A percentile compares a stretch with the other conserved stretches of the same genome.
These are phyloP conservation scores for Smittium culicis DNA, from an alignment of 371 early-diverging fungal genomes.

Conservation along the genomic window DNA sequence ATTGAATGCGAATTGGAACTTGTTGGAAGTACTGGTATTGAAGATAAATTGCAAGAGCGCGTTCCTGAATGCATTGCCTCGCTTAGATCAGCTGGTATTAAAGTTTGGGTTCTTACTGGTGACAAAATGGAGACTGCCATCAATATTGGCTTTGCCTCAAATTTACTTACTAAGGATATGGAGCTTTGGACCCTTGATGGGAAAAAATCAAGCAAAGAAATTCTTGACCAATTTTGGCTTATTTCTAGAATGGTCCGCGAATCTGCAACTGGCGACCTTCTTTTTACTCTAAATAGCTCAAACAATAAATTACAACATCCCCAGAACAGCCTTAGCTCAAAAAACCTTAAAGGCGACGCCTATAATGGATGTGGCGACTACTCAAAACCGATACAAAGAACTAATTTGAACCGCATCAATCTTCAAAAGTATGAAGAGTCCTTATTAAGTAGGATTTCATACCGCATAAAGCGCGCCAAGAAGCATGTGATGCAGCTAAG, in stretches of 20 bases:
- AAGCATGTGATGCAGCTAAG: background rate
- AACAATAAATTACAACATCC: background rate
- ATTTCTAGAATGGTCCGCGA: constrained; percentile 29
- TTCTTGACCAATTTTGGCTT: constrained; percentile 34
- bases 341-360: background rate
- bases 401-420: background rate
- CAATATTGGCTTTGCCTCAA: constrained; percentile 86
- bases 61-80: constrained; percentile 84
- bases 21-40: constrained; percentile 94
- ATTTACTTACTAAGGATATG: constrained; percentile 59
- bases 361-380: background rate
- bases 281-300: background rate
- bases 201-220: constrained; percentile 28
- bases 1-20: constrained; percentile 68
- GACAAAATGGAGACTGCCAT: constrained; percentile 99
- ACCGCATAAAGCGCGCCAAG: constrained; percentile 6
- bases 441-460: constrained; percentile 9
- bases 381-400: background rate
- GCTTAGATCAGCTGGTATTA: constrained; percentile 81
- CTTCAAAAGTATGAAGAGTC: background rate
- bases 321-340: background rate
- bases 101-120: constrained; percentile 98
- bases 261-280: background rate
- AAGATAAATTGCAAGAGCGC: constrained; percentile 94
- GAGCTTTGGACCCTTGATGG: constrained; percentile 55